These are phyloP conservation scores for Jasminum sambac DNA, from an alignment of 257 asterid species.

Conservation along the genomic window DNA sequence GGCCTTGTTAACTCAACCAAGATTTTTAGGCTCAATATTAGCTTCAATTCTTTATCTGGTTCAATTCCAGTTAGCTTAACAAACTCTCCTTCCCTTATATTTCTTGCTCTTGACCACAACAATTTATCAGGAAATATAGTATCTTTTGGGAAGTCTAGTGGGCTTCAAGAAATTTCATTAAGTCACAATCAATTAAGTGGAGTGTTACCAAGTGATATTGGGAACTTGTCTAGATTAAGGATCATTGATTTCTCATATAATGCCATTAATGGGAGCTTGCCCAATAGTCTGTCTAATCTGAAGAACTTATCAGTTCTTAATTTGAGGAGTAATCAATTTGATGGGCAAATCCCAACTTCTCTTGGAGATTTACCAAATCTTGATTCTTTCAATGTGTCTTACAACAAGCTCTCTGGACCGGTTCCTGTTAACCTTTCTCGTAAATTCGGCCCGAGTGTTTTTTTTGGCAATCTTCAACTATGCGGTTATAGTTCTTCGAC, in stretches of 20 bases:
- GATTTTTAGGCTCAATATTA: slow-evolving; percentile 68
- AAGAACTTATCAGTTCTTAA: slow-evolving; percentile 56
- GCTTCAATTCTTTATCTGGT: slow-evolving; percentile 73
- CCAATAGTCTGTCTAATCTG: slow-evolving; percentile 46
- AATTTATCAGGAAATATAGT: slow-evolving; percentile 70
- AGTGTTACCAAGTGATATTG: slow-evolving; percentile 41
- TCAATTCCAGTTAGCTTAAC: slow-evolving; percentile 60
- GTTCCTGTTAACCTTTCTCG: slow-evolving; percentile 59
- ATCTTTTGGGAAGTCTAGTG: slow-evolving; percentile 52
- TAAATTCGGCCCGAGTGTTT: slow-evolving; percentile 67
- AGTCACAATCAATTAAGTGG: slow-evolving; percentile 55
- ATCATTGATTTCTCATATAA: slow-evolving; percentile 57
- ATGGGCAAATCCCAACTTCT: slow-evolving; percentile 66
- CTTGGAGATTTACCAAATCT: slow-evolving; percentile 60
- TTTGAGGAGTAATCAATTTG: slow-evolving; percentile 49
- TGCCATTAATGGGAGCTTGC: slow-evolving; percentile 59
- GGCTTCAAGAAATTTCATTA: slow-evolving; percentile 52
- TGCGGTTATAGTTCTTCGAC: slow-evolving; percentile 72
- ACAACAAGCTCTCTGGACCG: slow-evolving; percentile 75
- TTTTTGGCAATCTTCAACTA: slow-evolving; percentile 65
- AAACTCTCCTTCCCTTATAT: slow-evolving; percentile 50
- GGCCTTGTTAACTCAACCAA: slow-evolving; percentile 63
- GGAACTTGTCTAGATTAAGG: slow-evolving; percentile 42
- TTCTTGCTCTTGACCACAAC: slow-evolving; percentile 60
- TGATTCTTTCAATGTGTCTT: slow-evolving; percentile 67